Evolutionary conservation across 2,329 filamentous ascomycete genomes (phyloP).

Genomic region (Dactylellina leptospora): DNA sequence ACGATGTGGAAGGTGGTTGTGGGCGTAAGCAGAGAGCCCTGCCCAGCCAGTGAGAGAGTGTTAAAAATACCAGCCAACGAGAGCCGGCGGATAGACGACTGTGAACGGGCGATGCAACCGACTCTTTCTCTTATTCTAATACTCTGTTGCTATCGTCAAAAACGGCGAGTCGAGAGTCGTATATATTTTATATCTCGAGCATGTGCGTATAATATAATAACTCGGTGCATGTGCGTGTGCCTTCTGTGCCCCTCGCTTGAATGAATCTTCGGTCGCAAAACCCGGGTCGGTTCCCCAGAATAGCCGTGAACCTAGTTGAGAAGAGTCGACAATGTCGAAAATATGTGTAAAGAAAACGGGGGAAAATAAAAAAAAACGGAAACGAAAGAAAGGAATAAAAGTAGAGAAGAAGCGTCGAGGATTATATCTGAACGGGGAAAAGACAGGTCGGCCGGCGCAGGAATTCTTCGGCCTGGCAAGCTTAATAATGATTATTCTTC

Average conservation of each 20-base stretch:
- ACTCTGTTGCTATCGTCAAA: neutral
- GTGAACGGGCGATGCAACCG: neutral
- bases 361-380: neutral
- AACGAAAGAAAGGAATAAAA: neutral
- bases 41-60: neutral
- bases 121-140: neutral
- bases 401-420: conserved; percentile 5
- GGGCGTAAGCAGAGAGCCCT: no score
- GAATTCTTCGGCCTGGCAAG: conserved; percentile 11
- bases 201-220: no score
- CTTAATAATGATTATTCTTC: conserved; percentile 34
- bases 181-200: no score
- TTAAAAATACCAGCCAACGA: conserved; percentile 32
- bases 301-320: no score
- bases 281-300: no score
- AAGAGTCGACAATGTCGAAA: neutral
- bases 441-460: conserved; percentile 4
- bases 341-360: neutral
- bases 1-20: neutral
- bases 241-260: no score
- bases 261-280: no score
- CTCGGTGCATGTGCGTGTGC: neutral
- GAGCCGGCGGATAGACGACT: conserved; percentile 16
- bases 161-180: no score
- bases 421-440: neutral